Evolutionary conservation across 2,329 filamentous ascomycete genomes (phyloP), one percentile per base, ranked within the genome.

Genomic region (Verticillium albo-atrum): DNA sequence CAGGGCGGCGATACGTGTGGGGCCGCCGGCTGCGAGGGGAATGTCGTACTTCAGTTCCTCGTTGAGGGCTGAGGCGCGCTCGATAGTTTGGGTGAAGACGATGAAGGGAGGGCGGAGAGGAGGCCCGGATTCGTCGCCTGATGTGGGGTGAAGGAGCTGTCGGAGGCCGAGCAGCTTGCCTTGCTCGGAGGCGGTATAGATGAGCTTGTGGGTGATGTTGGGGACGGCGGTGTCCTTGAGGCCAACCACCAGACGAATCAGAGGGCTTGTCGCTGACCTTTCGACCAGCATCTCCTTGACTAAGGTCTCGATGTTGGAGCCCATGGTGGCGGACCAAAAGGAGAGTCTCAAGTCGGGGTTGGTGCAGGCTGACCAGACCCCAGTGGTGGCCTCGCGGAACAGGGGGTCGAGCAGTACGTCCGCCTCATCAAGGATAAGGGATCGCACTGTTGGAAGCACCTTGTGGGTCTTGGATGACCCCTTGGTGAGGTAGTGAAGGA

Each of bases 301-400:
- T 7, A 97, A 79, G 23, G 87, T 81, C 76, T 99, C 95, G 50
- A 98, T 90, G 66, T 89, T 95, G 17, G 94, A 97, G 3, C 91
- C 92, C 88, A 99, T 97, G 0, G 95, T 99, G 15, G 95, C 95
- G 15, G 95, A 98, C 92, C 94, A 99, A 61, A 96, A 87, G 10
- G 90, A 91, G 3, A 92, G 81, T 26, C 87, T 84, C 9, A 98
- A 79, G n/a, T 81, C 75, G 3, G 85, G 79, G 65, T 88, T 87
- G 2, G 80, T 86, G 72, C 94, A 94, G 3, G 90, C 85, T 50
- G 85, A 84, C 92, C 93, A 97, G 63, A 98, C 88, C 4, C 84
- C 83, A 37, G 96, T 79, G 0, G 92, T 97, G 72, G 97, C 92
- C 25, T 95, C 89, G 60, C 90, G 85, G 78, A 99, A 99, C 5